phyloP scores from a whole-genome alignment of 1,284 basidiomycete genomes.

The Hymenochaete sp. region DNA sequence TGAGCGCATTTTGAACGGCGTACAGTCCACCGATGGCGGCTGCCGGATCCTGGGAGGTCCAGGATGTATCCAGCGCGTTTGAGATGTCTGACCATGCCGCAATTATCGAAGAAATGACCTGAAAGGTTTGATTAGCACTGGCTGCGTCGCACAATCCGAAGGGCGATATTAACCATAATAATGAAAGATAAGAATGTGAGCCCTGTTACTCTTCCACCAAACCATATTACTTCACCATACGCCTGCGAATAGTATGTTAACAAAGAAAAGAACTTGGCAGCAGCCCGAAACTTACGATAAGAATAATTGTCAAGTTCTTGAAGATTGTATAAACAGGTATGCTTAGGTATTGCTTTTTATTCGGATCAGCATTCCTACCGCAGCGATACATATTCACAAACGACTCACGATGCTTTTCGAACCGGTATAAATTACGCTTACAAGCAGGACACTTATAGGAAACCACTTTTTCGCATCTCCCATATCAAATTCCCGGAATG shows the following conservation, averaged over 20 bases:
- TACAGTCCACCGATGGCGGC: slow-evolving; percentile 34
- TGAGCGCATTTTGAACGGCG: slow-evolving; percentile 41
- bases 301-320: slow-evolving; percentile 98
- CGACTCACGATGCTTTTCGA: slow-evolving; percentile 84
- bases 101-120: slow-evolving; percentile 91
- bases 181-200: slow-evolving; percentile 86
- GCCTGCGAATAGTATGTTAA: slow-evolving; percentile 43
- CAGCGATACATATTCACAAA: slow-evolving; percentile 1
- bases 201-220: slow-evolving; percentile 81
- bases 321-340: slow-evolving; percentile 98
- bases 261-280: background rate
- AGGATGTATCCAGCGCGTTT: slow-evolving; percentile 36
- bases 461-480: slow-evolving; percentile 91
- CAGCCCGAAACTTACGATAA: slow-evolving; percentile 61
- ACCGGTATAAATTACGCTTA: slow-evolving; percentile 95
- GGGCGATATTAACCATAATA: slow-evolving; percentile 65
- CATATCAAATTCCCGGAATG: slow-evolving; percentile 79
- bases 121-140: slow-evolving; percentile 12
- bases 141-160: too few species aligned
- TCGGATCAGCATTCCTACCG: slow-evolving; percentile 3
- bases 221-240: slow-evolving; percentile 97
- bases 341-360: slow-evolving; percentile 75
- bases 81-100: slow-evolving; percentile 92
- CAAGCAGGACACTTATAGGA: slow-evolving; percentile 88
- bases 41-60: slow-evolving; percentile 34